These are phyloP conservation scores for Chalciporus piperatus DNA, from an alignment of 768 basidiomycete genomes.

Conservation along the genomic window DNA sequence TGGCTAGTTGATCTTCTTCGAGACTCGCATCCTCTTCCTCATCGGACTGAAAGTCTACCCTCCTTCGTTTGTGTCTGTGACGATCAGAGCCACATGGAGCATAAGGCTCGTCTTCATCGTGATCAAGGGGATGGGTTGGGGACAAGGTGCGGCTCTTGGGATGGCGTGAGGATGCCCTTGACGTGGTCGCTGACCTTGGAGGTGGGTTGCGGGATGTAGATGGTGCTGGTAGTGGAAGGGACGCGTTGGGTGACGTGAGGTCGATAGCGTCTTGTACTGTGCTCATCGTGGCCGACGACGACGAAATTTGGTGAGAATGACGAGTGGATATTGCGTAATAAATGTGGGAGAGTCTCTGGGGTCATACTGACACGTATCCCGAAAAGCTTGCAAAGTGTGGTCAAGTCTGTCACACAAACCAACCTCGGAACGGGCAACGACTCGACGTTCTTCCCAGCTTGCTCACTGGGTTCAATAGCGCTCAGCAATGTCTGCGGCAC, in stretches of 20 bases:
- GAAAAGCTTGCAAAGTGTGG: background rate
- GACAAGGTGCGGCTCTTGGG: background rate
- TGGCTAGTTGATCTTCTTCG: background rate
- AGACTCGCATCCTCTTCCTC: background rate
- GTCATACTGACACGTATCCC: constrained; percentile 3
- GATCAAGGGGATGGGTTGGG: constrained; percentile 3
- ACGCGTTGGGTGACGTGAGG: constrained; percentile 5
- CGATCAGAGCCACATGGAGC: constrained; percentile 3
- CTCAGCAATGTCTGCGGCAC: constrained; percentile 11
- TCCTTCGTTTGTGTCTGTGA: constrained; percentile 16
- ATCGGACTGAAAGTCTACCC: constrained; percentile 2
- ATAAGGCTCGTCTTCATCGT: background rate
- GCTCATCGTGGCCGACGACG: constrained; percentile 24
- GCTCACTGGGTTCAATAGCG: background rate
- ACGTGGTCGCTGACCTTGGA: constrained; percentile 1
- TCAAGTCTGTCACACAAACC: constrained; percentile 11
- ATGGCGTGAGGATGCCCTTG: constrained; percentile 3
- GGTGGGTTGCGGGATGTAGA: constrained; percentile 5
- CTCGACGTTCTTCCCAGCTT: background rate
- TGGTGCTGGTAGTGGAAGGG: background rate
- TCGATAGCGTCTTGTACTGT: background rate
- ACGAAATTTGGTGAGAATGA: constrained; percentile 2
- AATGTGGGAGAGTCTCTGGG: constrained; percentile 8
- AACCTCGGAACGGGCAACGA: background rate
- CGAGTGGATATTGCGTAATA: constrained; percentile 19